Conservation (phyloP, 2,329 filamentous ascomycete genomes). For the Fusarium staphyleae region DNA sequence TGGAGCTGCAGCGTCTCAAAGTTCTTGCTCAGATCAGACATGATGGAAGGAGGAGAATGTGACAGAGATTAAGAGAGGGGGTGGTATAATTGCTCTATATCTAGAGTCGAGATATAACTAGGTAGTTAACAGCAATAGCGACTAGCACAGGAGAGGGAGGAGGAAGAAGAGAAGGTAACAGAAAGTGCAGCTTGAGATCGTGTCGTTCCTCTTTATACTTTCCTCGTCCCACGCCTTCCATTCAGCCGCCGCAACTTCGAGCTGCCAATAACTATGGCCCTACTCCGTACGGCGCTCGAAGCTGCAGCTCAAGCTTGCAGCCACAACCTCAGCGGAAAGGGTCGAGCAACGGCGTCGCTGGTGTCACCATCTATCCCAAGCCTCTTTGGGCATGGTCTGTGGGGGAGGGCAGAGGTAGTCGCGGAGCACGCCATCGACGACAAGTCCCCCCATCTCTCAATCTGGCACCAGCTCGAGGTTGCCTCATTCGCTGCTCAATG, state of each 20-base stretch:
- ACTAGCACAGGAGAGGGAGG: conserved; percentile 1
- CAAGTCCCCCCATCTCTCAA: not conserved
- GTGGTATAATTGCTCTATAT: not conserved
- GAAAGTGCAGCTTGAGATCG: conserved; percentile 1
- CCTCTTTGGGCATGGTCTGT: conserved; percentile 30
- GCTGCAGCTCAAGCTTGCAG: not conserved
- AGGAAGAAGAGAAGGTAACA: not conserved
- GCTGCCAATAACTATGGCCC: not conserved
- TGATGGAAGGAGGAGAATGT: conserved; percentile 26
- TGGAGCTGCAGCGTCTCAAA: conserved; percentile 90
- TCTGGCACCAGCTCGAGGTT: conserved; percentile 5
- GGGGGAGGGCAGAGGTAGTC: conserved; percentile 19
- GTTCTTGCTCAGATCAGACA: conserved; percentile 61
- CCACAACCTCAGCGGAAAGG: too few relatives aligned
- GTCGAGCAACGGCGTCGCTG: not conserved
- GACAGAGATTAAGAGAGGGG: not conserved
- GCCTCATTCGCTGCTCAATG: conserved; percentile 25
- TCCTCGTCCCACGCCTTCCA: not conserved
- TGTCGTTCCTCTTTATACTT: conserved; percentile 39
- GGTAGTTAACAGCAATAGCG: conserved; percentile 33
- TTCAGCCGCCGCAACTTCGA: not conserved
- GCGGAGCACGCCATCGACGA: conserved; percentile 35
- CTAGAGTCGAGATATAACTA: conserved; percentile 6
- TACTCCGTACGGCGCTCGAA: not conserved
- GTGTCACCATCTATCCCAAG: conserved; percentile 20